Evolutionary conservation across 2,329 filamentous ascomycete species (phyloP).

Genomic region (Lasiodiplodia gonubiensis): DNA sequence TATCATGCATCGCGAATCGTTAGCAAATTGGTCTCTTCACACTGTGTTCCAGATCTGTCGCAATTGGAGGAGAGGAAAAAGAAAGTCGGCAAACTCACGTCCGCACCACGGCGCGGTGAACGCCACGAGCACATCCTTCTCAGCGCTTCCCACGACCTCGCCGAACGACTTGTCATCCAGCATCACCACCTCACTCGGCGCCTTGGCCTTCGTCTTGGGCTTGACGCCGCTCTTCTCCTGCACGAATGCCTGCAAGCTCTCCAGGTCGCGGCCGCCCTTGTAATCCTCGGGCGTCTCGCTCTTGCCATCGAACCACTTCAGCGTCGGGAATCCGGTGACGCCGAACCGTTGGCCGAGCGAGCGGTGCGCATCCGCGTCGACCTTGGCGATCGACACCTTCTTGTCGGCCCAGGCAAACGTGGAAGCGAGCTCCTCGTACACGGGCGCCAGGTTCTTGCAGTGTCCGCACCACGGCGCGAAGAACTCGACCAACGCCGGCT

Average conservation of each 20-base stretch:
- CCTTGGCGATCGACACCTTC: slow-evolving; percentile 88
- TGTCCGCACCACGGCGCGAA: slow-evolving; percentile 99
- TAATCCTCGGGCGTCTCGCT: slow-evolving; percentile 85
- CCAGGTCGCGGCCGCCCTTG: slow-evolving; percentile 83
- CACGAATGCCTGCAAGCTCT: slow-evolving; percentile 81
- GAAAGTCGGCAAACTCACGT: slow-evolving; percentile 67
- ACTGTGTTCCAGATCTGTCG: too few relatives aligned
- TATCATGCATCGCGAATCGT: slow-evolving; percentile 45
- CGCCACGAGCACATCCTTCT: slow-evolving; percentile 90
- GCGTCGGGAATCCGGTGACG: slow-evolving; percentile 91
- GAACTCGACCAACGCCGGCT: slow-evolving; percentile 96
- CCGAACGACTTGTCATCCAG: slow-evolving; percentile 82
- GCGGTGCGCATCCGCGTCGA: slow-evolving; percentile 91
- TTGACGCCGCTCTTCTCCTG: slow-evolving; percentile 85
- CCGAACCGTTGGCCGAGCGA: slow-evolving; percentile 83
- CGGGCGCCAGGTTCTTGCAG: slow-evolving; percentile 95
- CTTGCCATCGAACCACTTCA: slow-evolving; percentile 98
- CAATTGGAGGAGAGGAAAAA: neutral
- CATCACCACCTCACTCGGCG: slow-evolving; percentile 77
- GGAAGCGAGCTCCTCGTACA: slow-evolving; percentile 88
- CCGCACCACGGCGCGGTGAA: slow-evolving; percentile 99
- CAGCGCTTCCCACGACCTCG: slow-evolving; percentile 71
- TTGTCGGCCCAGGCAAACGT: slow-evolving; percentile 75
- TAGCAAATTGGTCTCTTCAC: neutral
- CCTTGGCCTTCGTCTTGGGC: slow-evolving; percentile 74